Percentiles rank a stretch among this genome's conserved stretches.
Evolutionary conservation across 176 grass and related monocot species (phyloP).

Genomic region (Juncus effusus): DNA sequence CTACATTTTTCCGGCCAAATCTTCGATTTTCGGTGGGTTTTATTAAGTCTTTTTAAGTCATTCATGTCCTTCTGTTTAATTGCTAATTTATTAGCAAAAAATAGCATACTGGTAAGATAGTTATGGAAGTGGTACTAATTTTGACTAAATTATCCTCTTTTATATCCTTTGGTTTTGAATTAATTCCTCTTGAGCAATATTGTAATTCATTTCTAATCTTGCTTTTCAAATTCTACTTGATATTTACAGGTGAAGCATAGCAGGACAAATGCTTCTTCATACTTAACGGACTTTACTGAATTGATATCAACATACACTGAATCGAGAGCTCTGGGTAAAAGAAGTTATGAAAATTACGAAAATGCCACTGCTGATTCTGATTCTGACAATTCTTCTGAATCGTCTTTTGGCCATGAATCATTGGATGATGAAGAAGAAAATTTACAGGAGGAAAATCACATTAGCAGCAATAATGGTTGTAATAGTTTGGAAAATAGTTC

Average conservation of each 20-base stretch:
- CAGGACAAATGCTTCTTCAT: conserved; percentile 57
- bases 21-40: conserved; percentile 76
- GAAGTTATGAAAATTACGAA: conserved; percentile 32
- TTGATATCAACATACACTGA: conserved; percentile 51
- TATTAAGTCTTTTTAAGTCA: not conserved
- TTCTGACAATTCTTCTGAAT: conserved; percentile 49
- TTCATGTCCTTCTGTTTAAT: conserved; percentile 11
- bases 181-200: not conserved
- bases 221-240: not conserved
- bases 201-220: conserved; percentile 11
- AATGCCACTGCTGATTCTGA: conserved; percentile 25
- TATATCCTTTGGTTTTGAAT: not conserved
- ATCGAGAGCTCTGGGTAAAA: conserved; percentile 35
- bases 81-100: conserved; percentile 7
- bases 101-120: conserved; percentile 1
- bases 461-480: conserved; percentile 16
- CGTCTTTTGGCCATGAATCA: conserved; percentile 29
- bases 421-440: conserved; percentile 38
- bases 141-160: not conserved
- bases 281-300: conserved; percentile 62
- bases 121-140: not conserved
- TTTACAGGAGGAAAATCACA: conserved; percentile 14
- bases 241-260: conserved; percentile 82
- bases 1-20: conserved; percentile 88
- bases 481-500: conserved; percentile 16